phyloP scores from a whole-genome alignment of 2,329 filamentous ascomycete species.

The Tolypocladium endophyticum region DNA sequence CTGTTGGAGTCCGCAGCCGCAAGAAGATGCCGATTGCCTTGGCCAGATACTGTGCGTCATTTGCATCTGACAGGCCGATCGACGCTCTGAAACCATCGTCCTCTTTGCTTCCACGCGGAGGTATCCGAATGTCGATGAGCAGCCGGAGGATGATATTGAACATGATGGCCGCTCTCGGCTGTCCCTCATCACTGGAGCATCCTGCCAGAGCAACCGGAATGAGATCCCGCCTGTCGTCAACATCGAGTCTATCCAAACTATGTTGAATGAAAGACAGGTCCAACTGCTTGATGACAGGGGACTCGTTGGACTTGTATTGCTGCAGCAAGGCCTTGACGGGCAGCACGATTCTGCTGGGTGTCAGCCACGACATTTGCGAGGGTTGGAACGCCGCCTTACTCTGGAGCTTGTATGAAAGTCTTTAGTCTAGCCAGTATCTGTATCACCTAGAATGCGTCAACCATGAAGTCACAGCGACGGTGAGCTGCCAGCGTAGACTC shows the following conservation, averaged over 20 bases:
- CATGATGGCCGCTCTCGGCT: constrained; percentile 40
- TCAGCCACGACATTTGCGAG: neutral
- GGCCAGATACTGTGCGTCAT: constrained; percentile 66
- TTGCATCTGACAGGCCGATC: constrained; percentile 53
- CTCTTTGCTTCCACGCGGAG: constrained; percentile 67
- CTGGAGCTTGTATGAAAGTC: constrained; percentile 40
- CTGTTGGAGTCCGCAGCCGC: constrained; percentile 21
- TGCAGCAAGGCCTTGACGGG: constrained; percentile 77
- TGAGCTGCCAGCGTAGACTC: constrained; percentile 5
- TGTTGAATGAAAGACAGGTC: constrained; percentile 86
- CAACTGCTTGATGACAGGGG: constrained; percentile 71
- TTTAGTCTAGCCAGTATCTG: constrained; percentile 40
- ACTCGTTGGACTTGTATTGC: constrained; percentile 73
- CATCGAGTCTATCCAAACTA: constrained; percentile 45
- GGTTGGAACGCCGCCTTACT: constrained; percentile 22
- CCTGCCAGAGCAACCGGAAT: constrained; percentile 43
- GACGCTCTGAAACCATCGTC: constrained; percentile 57
- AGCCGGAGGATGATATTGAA: constrained; percentile 78
- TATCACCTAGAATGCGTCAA: constrained; percentile 28
- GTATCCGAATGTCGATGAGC: constrained; percentile 60
- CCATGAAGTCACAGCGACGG: neutral
- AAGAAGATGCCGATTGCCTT: constrained; percentile 69
- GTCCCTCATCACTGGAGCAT: constrained; percentile 19
- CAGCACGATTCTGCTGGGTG: constrained; percentile 50
- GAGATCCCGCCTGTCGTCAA: constrained; percentile 56